Base-by-base conservation (phyloP, 2,329 filamentous ascomycete genomes). In the Colletotrichum cordylinicola region DNA sequence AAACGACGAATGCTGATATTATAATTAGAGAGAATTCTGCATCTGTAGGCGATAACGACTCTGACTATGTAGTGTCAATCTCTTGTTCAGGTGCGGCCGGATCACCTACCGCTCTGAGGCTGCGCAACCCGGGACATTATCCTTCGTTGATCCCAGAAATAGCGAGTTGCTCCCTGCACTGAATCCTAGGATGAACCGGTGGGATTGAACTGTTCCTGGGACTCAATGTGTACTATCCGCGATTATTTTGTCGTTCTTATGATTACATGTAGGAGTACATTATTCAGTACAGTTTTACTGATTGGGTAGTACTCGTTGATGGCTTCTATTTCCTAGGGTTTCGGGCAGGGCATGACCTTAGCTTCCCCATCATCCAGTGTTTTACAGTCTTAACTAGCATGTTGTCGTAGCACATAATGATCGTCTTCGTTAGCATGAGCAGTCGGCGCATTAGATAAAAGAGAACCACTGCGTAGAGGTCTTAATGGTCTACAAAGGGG, bases 221-320 rank as follows among this genome's bases (percentile, higher is more conserved):
- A 10, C 12, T 52, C 10, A 4, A 21, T 13, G n/a, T 52, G 43
- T 52, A 13, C 10, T 52, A 52, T 52, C n/a, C 6, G 9, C 43
- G 0, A n/a, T 0, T 13, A 1, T 10, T 21, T n/a, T 4, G 43
- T 3, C 9, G 2, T 13, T 52, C n/a, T 24, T 48, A 21, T 13
- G 6, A 48, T 48, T 1, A 48, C 24, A 24, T 24, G 24, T 24
- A 5, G 24, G 24, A 27, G 24, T 27, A 27, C 24, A 27, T 27
- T 27, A 24, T 24, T 24, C 24, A 24, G 24, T 27, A 27, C 6
- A 5, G n/a, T n/a, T 4, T 21, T 4, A 21, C 43, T 13, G 6
- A 52, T 21, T 1, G n/a, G 43, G n/a, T 6, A 21, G 43, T 52
- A 52, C 6, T 24, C n/a, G 2, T 52, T 21, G 12, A 21, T 3